phyloP scores from a whole-genome alignment of 2,329 filamentous ascomycete genomes.

The Hymenoscyphus infarciens region DNA sequence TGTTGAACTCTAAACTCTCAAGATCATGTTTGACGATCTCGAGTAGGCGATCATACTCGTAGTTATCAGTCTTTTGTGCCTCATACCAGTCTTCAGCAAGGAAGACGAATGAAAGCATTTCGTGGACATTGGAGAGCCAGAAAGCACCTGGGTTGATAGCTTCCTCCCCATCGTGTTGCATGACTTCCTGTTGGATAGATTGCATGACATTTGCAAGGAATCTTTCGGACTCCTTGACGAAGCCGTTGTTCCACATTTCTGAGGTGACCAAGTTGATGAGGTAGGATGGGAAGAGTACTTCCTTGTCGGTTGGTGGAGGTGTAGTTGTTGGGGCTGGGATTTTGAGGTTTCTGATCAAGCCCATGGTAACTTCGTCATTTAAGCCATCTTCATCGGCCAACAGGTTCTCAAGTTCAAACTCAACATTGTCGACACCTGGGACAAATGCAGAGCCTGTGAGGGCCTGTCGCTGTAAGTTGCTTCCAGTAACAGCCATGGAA shows the following conservation, averaged over 20 bases:
- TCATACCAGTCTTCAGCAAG: slow-evolving; percentile 99
- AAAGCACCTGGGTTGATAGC: slow-evolving; percentile 96
- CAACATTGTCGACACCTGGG: slow-evolving; percentile 82
- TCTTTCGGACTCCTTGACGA: slow-evolving; percentile 97
- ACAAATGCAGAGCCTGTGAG: slow-evolving; percentile 74
- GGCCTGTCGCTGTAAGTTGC: slow-evolving; percentile 63
- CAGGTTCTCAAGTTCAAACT: slow-evolving; percentile 89
- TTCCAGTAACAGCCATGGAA: slow-evolving; percentile 82
- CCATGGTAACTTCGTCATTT: slow-evolving; percentile 96
- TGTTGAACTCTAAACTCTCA: slow-evolving; percentile 98
- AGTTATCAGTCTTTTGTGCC: slow-evolving; percentile 98
- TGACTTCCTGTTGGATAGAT: slow-evolving; percentile 97
- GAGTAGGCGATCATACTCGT: slow-evolving; percentile 93
- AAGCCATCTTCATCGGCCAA: slow-evolving; percentile 93
- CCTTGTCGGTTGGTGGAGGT: slow-evolving; percentile 93
- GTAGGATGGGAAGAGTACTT: slow-evolving; percentile 97
- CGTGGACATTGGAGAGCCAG: slow-evolving; percentile 98
- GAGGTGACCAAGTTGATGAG: slow-evolving; percentile 98
- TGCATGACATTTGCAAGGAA: slow-evolving; percentile 99
- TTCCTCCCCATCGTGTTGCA: slow-evolving; percentile 97
- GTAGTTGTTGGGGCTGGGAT: slow-evolving; percentile 85
- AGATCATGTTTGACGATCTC: slow-evolving; percentile 99
- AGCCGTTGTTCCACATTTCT: slow-evolving; percentile 99
- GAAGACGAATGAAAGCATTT: slow-evolving; percentile 99
- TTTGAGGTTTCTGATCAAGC: slow-evolving; percentile 92